Base-by-base conservation (phyloP, 2,329 filamentous ascomycete genomes). In the Aspergillus carbonarius region DNA sequence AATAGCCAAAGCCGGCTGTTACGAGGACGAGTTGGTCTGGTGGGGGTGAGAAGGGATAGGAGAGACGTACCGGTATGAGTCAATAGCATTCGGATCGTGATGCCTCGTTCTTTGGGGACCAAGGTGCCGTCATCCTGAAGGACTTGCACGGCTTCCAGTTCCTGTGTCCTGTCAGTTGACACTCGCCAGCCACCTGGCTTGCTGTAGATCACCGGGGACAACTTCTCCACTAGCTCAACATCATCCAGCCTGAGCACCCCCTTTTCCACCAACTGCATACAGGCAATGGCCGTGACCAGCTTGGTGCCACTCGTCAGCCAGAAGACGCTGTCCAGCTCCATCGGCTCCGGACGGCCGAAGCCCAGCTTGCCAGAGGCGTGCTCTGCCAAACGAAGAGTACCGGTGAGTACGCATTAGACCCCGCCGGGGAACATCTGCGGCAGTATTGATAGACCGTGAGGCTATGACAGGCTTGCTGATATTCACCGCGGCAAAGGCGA, bases 241-340 rank as follows among this genome's bases (percentile, higher is more conserved):
- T 81, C 77, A 58, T 82, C 80, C 1, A 82, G 67, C 0, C 63
- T 63, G 4, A 82, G 62, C 13, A 68, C 67, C 0, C 76, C 77
- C 58, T 77, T 70, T 61, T 82, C 79, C 3, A 81, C 75, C 6
- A 79, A 69, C 62, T 82, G 79, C 78, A 82, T 78, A 49, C 76
- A 79, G 0, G 78, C 79, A 42, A 82, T 75, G 0, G 72, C 74
- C 3, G 69, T 69, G 0, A 82, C 63, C 54, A 81, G 65, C 64
- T 81, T 81, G 1, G 79, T 82, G 66, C 80, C 83, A 1, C 79
- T 82, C 1, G 82, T 81, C 18, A 85, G 81, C 81, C 81, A 84
- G 65, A 87, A 89, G 1, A 85, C 74, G 8, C 78, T 85, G 39
- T 90, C 85, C 0, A 85, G 72, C 0, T 80, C 81, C 82, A 90